Percentiles rank a stretch among this genome's conserved stretches.
phyloP scores from a whole-genome alignment of 768 basidiomycete genomes.

The Coprinopsis cinerea region DNA sequence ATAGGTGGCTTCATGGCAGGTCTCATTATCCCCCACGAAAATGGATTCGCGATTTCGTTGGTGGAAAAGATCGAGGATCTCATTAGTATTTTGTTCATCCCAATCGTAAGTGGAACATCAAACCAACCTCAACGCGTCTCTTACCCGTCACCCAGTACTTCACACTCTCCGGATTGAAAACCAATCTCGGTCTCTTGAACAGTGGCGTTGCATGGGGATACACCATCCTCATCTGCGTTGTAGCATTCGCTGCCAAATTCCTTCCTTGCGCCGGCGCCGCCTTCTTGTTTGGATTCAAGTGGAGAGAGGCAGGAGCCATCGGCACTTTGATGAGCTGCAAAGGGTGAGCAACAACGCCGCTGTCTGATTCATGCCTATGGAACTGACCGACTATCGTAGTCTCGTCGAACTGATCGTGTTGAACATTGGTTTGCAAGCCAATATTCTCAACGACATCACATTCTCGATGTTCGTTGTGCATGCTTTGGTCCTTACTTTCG shows the following conservation, averaged over 20 bases:
- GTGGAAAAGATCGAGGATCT: constrained; percentile 87
- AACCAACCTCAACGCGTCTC: background rate
- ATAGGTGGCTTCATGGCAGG: constrained; percentile 79
- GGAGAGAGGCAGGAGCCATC: constrained; percentile 74
- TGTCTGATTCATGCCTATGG: background rate
- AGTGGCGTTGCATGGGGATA: constrained; percentile 80
- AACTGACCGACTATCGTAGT: constrained; percentile 23
- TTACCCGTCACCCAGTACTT: constrained; percentile 51
- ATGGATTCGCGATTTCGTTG: constrained; percentile 73
- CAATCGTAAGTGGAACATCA: constrained; percentile 47
- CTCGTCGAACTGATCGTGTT: constrained; percentile 87
- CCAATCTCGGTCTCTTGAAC: constrained; percentile 74
- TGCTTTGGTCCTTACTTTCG: constrained; percentile 70
- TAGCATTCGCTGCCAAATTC: constrained; percentile 81
- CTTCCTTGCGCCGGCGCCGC: constrained; percentile 60
- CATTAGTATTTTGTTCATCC: constrained; percentile 66
- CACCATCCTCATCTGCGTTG: constrained; percentile 62
- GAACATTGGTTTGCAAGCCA: constrained; percentile 75
- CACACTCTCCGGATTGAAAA: constrained; percentile 69
- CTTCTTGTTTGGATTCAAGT: constrained; percentile 54
- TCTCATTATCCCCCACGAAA: constrained; percentile 78
- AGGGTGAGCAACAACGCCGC: constrained; percentile 42
- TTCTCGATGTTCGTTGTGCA: constrained; percentile 91
- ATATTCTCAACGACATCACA: constrained; percentile 54
- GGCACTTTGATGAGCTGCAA: constrained; percentile 90